These are phyloP conservation scores for Melaleuca alternifolia DNA, from an alignment of 345 rosid species.

Conservation along the genomic window DNA sequence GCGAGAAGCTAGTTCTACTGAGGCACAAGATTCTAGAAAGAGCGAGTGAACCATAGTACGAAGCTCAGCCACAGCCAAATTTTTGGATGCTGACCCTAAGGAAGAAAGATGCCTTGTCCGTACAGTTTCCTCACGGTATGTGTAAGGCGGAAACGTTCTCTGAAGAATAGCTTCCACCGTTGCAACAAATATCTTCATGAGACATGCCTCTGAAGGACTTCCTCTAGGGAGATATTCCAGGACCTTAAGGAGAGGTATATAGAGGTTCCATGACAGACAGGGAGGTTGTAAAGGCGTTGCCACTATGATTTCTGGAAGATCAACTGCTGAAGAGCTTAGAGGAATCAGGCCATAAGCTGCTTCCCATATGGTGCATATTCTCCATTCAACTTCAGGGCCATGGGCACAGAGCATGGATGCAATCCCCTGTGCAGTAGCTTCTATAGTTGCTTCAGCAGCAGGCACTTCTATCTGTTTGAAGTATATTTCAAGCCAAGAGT, in stretches of 20 bases:
- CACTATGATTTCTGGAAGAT: constrained; percentile 94
- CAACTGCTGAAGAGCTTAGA: constrained; percentile 86
- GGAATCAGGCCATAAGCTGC: constrained; percentile 97
- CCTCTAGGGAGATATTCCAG: constrained; percentile 97
- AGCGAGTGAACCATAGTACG: constrained; percentile 97
- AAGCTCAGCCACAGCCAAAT: constrained; percentile 90
- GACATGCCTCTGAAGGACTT: constrained; percentile 97
- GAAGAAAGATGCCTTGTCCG: constrained; percentile 41
- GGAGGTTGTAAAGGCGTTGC: constrained; percentile 95
- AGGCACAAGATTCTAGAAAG: constrained; percentile 82
- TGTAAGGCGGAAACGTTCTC: constrained; percentile 76
- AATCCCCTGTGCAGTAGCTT: constrained; percentile 99
- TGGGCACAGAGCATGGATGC: constrained; percentile 99
- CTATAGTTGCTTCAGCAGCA: constrained; percentile 93
- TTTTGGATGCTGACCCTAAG: constrained; percentile 64
- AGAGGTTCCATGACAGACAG: constrained; percentile 82
- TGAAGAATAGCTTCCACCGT: constrained; percentile 87
- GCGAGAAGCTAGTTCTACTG: constrained; percentile 90
- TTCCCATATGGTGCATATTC: constrained; percentile 99
- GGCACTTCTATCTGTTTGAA: constrained; percentile 78
- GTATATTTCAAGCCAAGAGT: neutral
- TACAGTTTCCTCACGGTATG: constrained; percentile 37
- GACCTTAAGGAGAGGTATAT: constrained; percentile 94
- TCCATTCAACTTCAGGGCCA: constrained; percentile 99
- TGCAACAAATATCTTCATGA: constrained; percentile 93